Evolutionary conservation across 1,284 basidiomycete genomes (phyloP), one percentile per base, ranked within the genome.

Genomic region (Rhizoctonia solani): DNA sequence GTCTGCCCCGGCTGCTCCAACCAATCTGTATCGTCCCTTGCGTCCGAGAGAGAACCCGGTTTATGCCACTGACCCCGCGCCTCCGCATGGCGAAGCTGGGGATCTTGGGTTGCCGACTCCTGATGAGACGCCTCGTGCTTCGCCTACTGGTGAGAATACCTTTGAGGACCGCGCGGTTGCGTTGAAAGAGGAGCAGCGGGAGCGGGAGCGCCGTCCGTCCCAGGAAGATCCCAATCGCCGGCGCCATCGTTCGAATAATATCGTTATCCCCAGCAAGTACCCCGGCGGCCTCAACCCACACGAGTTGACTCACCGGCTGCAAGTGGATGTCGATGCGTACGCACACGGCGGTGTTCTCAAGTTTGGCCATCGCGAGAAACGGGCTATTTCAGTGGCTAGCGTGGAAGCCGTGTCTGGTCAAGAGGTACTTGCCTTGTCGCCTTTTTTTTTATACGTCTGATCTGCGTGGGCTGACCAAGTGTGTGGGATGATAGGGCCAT

Each of bases 341-440:
- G 3, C 21, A 4, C n/a, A 16, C 46, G 56, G 39, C 16, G 27
- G 30, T n/a, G 19, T 32, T 5, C 49, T 65, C 37, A 65, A 53
- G 52, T 54, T 66, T 47, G 61, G 39, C 11, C 61, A 66, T 46
- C 61, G 61, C 30, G 49, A 66, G 50, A 53, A 53, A 27, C 37
- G 61, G 11, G 61, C 61, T 30, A 29, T 66, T n/a, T 66, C 61
- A n/a, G 53, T 66, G 42, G 61, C 61, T 16, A 66, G 61, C 46
- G 30, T 54, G 52, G 61, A 66, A 21, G 61, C 61, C 32, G 61
- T 66, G 19, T 54, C 61, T 32, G 61, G 61, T 19, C 61, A 66
- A 34, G 61, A 66, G 50, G 61, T 54, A 21, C 3, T 49, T 54
- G 27, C 1, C 9, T 27, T 52, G 9, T 39, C 9, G 37, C 16